These are phyloP conservation scores for Symbiodinium pilosum DNA, from an alignment of 73 alveolate genomes.

Conservation along the genomic window DNA sequence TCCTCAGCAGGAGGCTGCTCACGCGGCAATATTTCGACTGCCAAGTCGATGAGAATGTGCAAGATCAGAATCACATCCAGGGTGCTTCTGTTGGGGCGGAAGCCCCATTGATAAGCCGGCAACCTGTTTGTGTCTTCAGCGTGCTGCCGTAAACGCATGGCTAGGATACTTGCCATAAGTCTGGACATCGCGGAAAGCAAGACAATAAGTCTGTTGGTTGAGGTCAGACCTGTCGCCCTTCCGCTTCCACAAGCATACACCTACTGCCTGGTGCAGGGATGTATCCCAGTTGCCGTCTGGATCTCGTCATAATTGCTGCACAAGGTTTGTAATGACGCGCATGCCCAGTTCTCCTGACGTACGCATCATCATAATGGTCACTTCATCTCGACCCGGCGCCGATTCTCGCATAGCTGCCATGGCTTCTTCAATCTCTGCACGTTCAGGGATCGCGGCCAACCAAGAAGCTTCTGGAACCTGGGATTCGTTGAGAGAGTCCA, in stretches of 20 bases:
- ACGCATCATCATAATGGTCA: slow-evolving; percentile 4
- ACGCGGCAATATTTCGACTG: not conserved
- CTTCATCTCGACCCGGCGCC: slow-evolving; percentile 33
- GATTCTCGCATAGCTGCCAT: not conserved
- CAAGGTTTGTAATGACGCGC: not conserved
- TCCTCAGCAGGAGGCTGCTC: not conserved
- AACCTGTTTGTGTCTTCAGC: not conserved
- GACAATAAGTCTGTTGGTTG: not conserved
- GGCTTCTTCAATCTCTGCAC: not conserved
- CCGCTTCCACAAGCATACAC: slow-evolving; percentile 18
- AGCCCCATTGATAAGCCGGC: slow-evolving; percentile 41
- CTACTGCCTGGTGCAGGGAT: not conserved
- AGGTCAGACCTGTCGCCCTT: not conserved
- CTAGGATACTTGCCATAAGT: not conserved
- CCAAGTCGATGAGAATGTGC: not conserved
- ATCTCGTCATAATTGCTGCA: not conserved
- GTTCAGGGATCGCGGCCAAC: not conserved
- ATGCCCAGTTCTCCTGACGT: slow-evolving; percentile 29
- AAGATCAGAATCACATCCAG: not conserved
- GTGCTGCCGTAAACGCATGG: not conserved
- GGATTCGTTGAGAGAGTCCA: not conserved
- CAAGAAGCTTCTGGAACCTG: not conserved
- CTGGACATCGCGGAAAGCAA: not conserved
- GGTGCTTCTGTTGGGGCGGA: not conserved
- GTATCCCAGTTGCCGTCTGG: not conserved